Base-by-base conservation (phyloP, 768 basidiomycete species). In the Tylopilus vinaceipallidus region DNA sequence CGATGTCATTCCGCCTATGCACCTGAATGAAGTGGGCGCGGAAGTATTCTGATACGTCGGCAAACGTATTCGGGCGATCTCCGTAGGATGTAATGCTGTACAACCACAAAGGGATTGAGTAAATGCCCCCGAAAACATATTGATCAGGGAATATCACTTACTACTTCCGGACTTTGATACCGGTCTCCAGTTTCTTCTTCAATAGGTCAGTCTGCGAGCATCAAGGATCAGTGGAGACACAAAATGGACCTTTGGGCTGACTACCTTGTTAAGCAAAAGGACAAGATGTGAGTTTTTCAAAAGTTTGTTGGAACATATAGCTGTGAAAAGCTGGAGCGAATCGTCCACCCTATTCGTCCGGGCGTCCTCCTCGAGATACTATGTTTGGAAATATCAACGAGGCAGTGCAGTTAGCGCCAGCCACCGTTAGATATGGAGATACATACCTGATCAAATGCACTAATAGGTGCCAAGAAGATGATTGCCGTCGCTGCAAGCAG, bases 381-480 rank as follows among this genome's bases (percentile, higher is more conserved):
- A 49, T 24, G 33, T 50, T 44, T 37, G 26, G 32, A 45, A 39
- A 40, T n/a, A 17, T 26, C 38, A 55, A 17, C 37, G 42, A 46
- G 47, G 57, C 55, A 12, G 52, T 57, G 59, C 29, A 29, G 16
- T 49, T 34, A 43, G 54, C 29, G 17, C 20, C 46, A 38, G 26
- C 20, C 34, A 29, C 39, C 27, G n/a, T n/a, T n/a, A 27, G 40
- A 47, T 37, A 42, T 26, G n/a, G 19, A 38, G 39, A 48, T 16
- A 34, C 72, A 54, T 61, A 83, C 86, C 80, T 91, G 88, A 74
- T 92, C 88, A 63, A 88, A 92, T 34, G 90, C 90, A 59, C 86
- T 88, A 54, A 92, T 84, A 34, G 90, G 90, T 43, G 88, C 90
- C 42, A 92, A 71, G 67, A 92, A 92, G 66, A 92, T 91, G 62